Evolutionary conservation across 1,284 basidiomycete genomes (phyloP), one percentile per base, ranked within the genome.

Genomic region (Irpex lacteus): DNA sequence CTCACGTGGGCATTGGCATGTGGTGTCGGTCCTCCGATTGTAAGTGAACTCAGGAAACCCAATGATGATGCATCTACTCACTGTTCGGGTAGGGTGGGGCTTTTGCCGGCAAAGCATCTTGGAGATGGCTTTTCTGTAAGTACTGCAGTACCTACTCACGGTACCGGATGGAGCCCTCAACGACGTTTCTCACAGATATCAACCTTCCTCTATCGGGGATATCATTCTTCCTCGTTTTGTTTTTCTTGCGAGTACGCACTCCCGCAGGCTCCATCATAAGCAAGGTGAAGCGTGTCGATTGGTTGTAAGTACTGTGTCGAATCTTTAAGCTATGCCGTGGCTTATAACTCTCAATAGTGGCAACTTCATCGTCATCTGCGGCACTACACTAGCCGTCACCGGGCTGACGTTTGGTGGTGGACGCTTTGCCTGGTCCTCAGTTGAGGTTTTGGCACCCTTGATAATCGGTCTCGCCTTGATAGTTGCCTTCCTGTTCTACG

Each of bases 131-230:
- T 2, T 75, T 75, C 61, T 75, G 71, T 72, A 37, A 44, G 72
- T 63, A 52, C 4, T 49, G 44, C 9, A 6, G 36, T 6, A 36
- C 7, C 8, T 3, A 1, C 18, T n/a, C 5, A 44, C 11, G 3
- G 21, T 13, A 52, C 2, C 26, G 50, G 2, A 21, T 52, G 8
- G 18, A 52, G 26, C 4, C 26, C 50, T 21, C 36, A 34, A 1
- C 8, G 49, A 19, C 36, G 52, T 40, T 44, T 55, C 15, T 47
- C 8, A 2, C 59, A 73, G 70, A 76, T 65, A 60, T 80, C 68
- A 80, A 80, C 63, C 66, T 80, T 1, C 78, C 78, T 1, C 63
- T 79, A 4, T 70, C 74, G 3, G 77, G 71, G 13, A 68, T 77
- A 32, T 70, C 77, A 0, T 72, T 78, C 61, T 63, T 65, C n/a